Evolutionary conservation across 176 grass and related monocot species (phyloP).

Genomic region (Stipa capillata): DNA sequence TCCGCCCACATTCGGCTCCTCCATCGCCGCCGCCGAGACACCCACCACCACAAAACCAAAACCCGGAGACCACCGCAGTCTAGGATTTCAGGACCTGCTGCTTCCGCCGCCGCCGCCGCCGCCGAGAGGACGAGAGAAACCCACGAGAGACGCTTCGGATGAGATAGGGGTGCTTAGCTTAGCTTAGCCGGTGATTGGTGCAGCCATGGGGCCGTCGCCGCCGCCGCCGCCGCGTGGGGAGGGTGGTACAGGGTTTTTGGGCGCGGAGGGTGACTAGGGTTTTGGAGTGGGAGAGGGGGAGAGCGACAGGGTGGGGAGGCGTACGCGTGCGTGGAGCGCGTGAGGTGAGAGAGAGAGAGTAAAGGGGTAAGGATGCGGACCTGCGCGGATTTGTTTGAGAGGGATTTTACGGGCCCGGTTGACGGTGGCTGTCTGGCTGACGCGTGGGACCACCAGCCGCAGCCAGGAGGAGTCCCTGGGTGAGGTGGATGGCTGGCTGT

Average conservation of each 20-base stretch:
- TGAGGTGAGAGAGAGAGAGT: constrained; percentile 14
- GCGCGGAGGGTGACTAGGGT: constrained; percentile 35
- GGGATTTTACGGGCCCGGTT: not conserved
- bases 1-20: constrained; percentile 26
- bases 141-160: not conserved
- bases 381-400: not conserved
- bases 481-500: too few species aligned
- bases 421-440: too few species aligned
- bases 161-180: not conserved
- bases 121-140: not conserved
- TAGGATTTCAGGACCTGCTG: not conserved
- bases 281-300: constrained; percentile 27
- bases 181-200: constrained; percentile 1
- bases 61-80: not conserved
- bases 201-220: constrained; percentile 13
- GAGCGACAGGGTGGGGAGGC: not conserved
- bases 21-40: not conserved
- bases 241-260: constrained; percentile 18
- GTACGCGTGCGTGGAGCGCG: constrained; percentile 31
- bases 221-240: not conserved
- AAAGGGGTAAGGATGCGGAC: not conserved
- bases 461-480: too few species aligned
- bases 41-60: not conserved
- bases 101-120: not conserved
- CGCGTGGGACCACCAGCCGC: not conserved